Conservation (phyloP, 23 red algal genomes). For the Agarophyton chilense region DNA sequence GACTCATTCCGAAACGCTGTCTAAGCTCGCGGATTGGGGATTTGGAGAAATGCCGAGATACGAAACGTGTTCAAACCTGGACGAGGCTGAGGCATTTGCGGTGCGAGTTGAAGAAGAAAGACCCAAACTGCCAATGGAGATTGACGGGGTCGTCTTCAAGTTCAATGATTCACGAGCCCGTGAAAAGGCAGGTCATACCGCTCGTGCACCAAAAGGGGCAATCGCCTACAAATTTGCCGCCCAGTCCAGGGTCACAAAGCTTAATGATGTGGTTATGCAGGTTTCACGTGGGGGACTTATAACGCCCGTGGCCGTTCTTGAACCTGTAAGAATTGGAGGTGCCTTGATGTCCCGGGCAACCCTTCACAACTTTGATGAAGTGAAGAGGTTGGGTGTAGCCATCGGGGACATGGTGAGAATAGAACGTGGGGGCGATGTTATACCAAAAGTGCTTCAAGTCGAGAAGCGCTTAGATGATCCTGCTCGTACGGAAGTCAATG, state of each 20-base stretch:
- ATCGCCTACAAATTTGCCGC: slow-evolving; percentile 78
- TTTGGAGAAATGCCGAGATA: slow-evolving; percentile 56
- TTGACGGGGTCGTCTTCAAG: slow-evolving; percentile 78
- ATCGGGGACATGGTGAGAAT: slow-evolving; percentile 61
- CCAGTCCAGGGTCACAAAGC: slow-evolving; percentile 30
- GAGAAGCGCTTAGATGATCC: not conserved
- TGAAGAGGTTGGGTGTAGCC: slow-evolving; percentile 52
- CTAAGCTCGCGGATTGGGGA: slow-evolving; percentile 43
- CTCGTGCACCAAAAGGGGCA: slow-evolving; percentile 64
- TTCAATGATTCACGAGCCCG: slow-evolving; percentile 57
- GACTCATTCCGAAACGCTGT: slow-evolving; percentile 53
- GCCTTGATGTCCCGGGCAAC: slow-evolving; percentile 75
- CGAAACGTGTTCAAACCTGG: slow-evolving; percentile 13
- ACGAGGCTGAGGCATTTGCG: slow-evolving; percentile 45
- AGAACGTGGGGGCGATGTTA: slow-evolving; percentile 78
- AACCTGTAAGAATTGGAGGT: slow-evolving; percentile 64
- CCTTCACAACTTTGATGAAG: slow-evolving; percentile 84
- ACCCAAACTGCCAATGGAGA: slow-evolving; percentile 28
- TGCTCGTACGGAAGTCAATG: not conserved
- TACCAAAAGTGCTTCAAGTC: slow-evolving; percentile 73
- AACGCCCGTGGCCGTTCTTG: slow-evolving; percentile 83
- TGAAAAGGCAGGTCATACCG: slow-evolving; percentile 55
- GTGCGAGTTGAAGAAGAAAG: slow-evolving; percentile 52
- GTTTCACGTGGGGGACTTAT: slow-evolving; percentile 78
- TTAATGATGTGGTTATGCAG: slow-evolving; percentile 72